Evolutionary conservation across 306 rosid genomes (phyloP), one percentile per base, ranked within the genome.

Genomic region (Dalbergia cultrata): DNA sequence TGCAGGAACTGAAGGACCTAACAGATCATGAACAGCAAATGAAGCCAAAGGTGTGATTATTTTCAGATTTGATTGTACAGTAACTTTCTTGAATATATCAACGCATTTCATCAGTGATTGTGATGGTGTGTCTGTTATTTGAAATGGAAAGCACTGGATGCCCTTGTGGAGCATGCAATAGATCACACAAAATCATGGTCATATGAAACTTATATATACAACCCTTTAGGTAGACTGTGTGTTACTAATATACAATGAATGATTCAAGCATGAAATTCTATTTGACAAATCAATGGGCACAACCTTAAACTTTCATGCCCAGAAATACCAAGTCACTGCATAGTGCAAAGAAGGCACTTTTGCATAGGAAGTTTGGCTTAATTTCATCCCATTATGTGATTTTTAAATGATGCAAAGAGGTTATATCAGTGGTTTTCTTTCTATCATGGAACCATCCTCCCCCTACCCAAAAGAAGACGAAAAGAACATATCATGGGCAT

Each of bases 1-100:
- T 72, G 86, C 91, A 93, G 99, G 99, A 96, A 70, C 69, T 96
- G 78, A 89, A 89, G 88, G 99, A 96, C 54, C 74, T 89, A 70
- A 93, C 84, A 80, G 98, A 93, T 66, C 82, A 85, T n/a, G 99
- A 96, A 82, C 97, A 88, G 45, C 87, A 89, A 85, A 86, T 93
- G 92, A 93, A 93, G 75, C 97, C 98, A 11, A 96, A 92, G 99
- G 99, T 93, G 35, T 73, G 87, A 53, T 81, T 61, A n/a, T 63
- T 86, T 74, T 50, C 35, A 50, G 74, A 65, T 70, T 58, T 66
- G 43, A 61, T 75, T 26, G 80, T 26, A 50, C 14, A 22, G 39
- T 49, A 44, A 12, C 45, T 56, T 57, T 76, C 22, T 58, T 49
- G 69, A 59, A 19, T 78, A 70, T 78, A 10, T 70, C 70, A 57